Conservation (phyloP, 768 basidiomycete genomes). For the Suillus paluster region DNA sequence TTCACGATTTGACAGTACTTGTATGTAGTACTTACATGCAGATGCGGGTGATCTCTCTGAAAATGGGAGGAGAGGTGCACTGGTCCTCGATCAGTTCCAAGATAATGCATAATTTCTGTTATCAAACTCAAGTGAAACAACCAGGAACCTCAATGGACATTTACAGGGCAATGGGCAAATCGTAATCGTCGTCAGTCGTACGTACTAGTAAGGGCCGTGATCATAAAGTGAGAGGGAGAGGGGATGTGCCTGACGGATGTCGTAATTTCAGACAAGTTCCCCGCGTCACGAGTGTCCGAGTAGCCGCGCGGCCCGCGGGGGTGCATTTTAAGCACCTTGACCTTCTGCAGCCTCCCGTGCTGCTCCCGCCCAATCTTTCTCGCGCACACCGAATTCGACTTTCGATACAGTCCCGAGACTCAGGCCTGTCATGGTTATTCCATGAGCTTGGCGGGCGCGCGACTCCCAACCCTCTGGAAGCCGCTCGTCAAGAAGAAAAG, state of each 20-base stretch:
- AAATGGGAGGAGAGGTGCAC: too few relatives aligned
- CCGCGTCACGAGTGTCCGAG: neutral
- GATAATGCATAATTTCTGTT: too few relatives aligned
- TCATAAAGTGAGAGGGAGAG: neutral
- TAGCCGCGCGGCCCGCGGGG: neutral
- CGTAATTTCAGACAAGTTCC: neutral
- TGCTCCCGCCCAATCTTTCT: neutral
- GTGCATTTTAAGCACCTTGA: neutral
- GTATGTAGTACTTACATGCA: too few relatives aligned
- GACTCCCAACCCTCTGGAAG: conserved; percentile 77
- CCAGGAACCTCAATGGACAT: too few relatives aligned
- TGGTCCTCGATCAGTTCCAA: too few relatives aligned
- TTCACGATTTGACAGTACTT: too few relatives aligned
- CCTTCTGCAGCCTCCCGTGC: neutral
- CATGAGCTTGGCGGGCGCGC: conserved; percentile 51
- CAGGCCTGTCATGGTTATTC: conserved; percentile 59
- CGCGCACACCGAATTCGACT: neutral
- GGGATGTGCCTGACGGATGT: too few relatives aligned
- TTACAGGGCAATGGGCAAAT: too few relatives aligned
- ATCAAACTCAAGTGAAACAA: too few relatives aligned
- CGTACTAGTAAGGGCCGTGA: too few relatives aligned
- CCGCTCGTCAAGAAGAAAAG: conserved; percentile 66
- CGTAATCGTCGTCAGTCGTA: too few relatives aligned
- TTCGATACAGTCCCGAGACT: conserved; percentile 44
- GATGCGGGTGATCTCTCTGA: too few relatives aligned